Evolutionary conservation across 495 filamentous ascomycete genomes (phyloP), one percentile per base, ranked within the genome.

Genomic region (Aspergillus saccharolyticus): DNA sequence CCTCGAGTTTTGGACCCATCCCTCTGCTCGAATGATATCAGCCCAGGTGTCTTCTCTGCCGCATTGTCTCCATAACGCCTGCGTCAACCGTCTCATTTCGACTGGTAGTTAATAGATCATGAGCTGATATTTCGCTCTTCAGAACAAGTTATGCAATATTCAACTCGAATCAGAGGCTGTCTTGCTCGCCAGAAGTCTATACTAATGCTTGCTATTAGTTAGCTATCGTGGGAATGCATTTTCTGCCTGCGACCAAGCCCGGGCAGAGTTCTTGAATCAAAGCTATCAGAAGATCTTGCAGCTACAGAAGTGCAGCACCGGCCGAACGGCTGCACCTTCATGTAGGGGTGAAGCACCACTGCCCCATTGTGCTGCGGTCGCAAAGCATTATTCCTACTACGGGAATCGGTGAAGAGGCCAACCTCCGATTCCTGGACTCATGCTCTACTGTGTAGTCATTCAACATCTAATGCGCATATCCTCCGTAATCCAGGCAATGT

Each of bases 1-100:
- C 42, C 25, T 52, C 25, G 44, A 15, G 17, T 25, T 46, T 57
- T 54, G 33, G 58, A 54, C 52, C 52, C 54, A 58, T 58, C 47
- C 28, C 17, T 42, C 7, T 55, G 45, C 58, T 58, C 62, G 57
- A 65, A 64, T 64, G 53, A 50, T 46, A 60, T 57, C 48, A 4
- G n/a, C 54, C 44, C 63, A 62, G 56, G 57, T 65, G 63, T 59
- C 63, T 28, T 53, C 46, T 42, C 19, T 45, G 43, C 57, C 57
- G 49, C 54, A 53, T 17, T 20, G 47, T 46, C 55, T 53, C 44
- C 55, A 44, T 56, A 61, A 44, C 39, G 52, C 33, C 52, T 52
- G 57, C 52, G 50, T 53, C 46, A 55, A 54, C 54, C 49, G 42
- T 22, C 14, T 43, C 42, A 30, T 45, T 39, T 49, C 17, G 24